phyloP scores from a whole-genome alignment of 306 rosid genomes.

The Arachis hypogaea region DNA sequence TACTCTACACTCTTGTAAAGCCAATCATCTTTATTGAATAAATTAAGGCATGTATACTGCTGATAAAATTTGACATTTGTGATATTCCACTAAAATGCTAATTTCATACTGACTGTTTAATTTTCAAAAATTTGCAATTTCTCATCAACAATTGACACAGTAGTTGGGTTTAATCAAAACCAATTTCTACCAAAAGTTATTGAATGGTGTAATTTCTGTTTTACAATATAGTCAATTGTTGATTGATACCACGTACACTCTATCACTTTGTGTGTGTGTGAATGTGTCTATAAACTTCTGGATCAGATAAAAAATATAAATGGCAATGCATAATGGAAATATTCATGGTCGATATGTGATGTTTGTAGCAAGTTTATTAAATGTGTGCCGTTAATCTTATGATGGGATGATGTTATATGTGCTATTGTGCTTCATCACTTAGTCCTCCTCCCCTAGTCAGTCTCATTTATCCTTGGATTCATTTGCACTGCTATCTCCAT shows the following conservation, averaged over 20 bases:
- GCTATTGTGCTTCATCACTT: neutral
- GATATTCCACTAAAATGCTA: neutral
- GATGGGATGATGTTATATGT: slow-evolving; percentile 1
- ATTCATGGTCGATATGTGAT: neutral
- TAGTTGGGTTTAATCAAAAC: neutral
- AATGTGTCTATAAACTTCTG: too few species aligned
- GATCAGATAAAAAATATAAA: too few species aligned
- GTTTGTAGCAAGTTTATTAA: slow-evolving; percentile 4
- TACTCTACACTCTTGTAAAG: neutral
- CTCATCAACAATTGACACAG: neutral
- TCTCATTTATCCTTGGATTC: neutral
- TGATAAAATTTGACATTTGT: neutral
- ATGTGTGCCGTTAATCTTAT: slow-evolving; percentile 3
- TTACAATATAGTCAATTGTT: too few species aligned
- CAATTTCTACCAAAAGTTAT: slow-evolving; percentile 2
- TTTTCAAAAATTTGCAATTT: neutral
- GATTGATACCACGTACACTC: too few species aligned
- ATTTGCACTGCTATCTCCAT: slow-evolving; percentile 28
- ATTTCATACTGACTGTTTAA: neutral
- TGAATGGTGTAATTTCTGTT: neutral
- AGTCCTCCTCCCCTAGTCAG: slow-evolving; percentile 17
- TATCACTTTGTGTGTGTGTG: too few species aligned
- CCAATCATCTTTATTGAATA: neutral
- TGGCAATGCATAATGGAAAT: neutral
- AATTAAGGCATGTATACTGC: neutral